phyloP scores from a whole-genome alignment of 441 rosid genomes.

The Bocquillonia castaneifolia region DNA sequence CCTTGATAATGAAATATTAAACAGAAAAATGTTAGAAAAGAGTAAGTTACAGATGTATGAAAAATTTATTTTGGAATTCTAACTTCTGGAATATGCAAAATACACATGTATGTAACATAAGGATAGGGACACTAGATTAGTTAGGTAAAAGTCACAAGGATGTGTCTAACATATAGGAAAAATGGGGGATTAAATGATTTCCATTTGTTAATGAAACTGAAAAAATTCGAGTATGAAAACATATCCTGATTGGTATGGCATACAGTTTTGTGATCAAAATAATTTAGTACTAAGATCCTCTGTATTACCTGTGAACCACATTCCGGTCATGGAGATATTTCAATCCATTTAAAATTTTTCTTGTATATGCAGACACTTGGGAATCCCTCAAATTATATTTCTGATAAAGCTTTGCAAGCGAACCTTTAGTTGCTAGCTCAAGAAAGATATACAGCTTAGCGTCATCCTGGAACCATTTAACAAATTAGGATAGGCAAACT shows the following conservation, averaged over 20 bases:
- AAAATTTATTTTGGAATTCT: not conserved
- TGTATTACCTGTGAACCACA: constrained; percentile 63
- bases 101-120: not conserved
- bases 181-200: not conserved
- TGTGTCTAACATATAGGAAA: not conserved
- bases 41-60: too few relatives aligned
- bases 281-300: not conserved
- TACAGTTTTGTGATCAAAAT: not conserved
- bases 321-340: constrained; percentile 40
- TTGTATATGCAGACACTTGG: constrained; percentile 57
- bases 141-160: not conserved
- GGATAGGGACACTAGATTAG: not conserved
- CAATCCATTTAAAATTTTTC: constrained; percentile 65
- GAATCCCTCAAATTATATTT: constrained; percentile 50
- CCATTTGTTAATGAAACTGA: not conserved
- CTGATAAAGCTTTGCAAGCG: constrained; percentile 53
- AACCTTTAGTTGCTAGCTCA: constrained; percentile 70
- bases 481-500: not conserved
- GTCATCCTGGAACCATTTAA: constrained; percentile 42
- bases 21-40: too few relatives aligned
- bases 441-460: constrained; percentile 68
- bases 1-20: constrained; percentile 34
- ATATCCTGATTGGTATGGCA: not conserved
- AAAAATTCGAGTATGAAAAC: not conserved
- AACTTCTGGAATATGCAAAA: constrained; percentile 2